Base-by-base conservation (phyloP, 2,329 filamentous ascomycete species). In the Ambrosiella beaveri region DNA sequence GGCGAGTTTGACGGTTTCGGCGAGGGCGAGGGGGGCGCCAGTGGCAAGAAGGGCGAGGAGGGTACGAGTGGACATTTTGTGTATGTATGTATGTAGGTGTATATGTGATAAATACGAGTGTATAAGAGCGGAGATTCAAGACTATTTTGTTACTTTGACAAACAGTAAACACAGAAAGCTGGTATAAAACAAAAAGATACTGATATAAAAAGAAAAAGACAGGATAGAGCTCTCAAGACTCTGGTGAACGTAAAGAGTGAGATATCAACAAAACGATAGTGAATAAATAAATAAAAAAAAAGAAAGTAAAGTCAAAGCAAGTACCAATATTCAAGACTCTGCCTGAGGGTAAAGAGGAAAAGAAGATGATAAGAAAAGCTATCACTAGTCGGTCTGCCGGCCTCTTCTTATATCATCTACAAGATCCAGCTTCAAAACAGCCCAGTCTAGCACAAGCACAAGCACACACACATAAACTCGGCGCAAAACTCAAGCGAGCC, bases 1-100 rank as follows among this genome's bases (percentile, higher is more conserved):
- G n/a, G 58, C 59, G 15, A 62, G 53, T 15, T 47, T 59, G n/a
- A 58, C 47, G 13, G 44, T 50, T 17, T 40, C 39, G 15, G 60
- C 57, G 27, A 56, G 54, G 37, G 37, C 41, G 5, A 52, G 50
- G 6, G 60, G 44, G 3, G n/a, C 17, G 27, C 53, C 47, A 36
- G 58, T 59, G 19, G 56, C 59, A n/a, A 60, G 37, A 35, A 60
- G 37, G 35, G 57, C 51, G 37, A 60, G 56, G 19, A 60, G 50
- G 36, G 52, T 58, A 17, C 40, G 51, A 37, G 56, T 19, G 56
- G 59, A 57, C 59, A 60, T 59, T 1, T 5, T 27, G 27, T 27
- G 27, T 27, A 4, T 27, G 5, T 27, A 4, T 27, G 5, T 27
- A 27, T 27, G 27, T 27, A 27, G 2, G 5, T 27, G 27, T 27